Evolutionary conservation across 2,329 filamentous ascomycete genomes (phyloP).

Genomic region (Rhynchosporium graminicola): DNA sequence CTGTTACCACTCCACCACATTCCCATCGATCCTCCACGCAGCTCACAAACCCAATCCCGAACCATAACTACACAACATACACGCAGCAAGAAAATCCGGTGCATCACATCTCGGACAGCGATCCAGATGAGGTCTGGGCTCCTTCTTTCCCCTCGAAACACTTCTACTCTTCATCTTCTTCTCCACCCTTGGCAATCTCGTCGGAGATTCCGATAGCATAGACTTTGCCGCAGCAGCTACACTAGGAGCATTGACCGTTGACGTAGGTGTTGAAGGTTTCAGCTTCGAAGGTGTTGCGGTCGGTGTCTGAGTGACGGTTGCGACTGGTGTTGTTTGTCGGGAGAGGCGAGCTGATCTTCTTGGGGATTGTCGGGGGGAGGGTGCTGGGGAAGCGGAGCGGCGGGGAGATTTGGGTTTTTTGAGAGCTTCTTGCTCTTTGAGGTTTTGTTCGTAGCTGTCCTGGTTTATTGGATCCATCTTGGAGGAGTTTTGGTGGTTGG

Average conservation of each 20-base stretch:
- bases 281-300: neutral
- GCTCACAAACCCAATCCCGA: conserved; percentile 13
- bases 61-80: conserved; percentile 13
- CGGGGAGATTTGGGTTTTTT: neutral
- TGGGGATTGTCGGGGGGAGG: neutral
- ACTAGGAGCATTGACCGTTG: neutral
- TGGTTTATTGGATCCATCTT: neutral
- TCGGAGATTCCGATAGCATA: neutral
- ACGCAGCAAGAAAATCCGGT: conserved; percentile 8
- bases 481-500: neutral
- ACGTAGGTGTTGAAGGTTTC: neutral
- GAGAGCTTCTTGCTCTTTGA: no score
- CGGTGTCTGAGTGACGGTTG: neutral
- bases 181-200: no score
- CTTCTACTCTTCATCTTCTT: no score
- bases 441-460: no score
- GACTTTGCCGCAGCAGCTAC: neutral
- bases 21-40: neutral
- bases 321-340: neutral
- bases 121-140: neutral
- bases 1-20: no score
- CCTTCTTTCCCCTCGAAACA: no score
- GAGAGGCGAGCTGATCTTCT: neutral
- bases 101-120: conserved; percentile 18
- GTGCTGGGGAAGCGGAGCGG: neutral